A percentile compares a stretch with the other conserved stretches of the same genome.
Conservation (phyloP, 352 stramenopile genomes). For the Heterotrichella gracilis region DNA sequence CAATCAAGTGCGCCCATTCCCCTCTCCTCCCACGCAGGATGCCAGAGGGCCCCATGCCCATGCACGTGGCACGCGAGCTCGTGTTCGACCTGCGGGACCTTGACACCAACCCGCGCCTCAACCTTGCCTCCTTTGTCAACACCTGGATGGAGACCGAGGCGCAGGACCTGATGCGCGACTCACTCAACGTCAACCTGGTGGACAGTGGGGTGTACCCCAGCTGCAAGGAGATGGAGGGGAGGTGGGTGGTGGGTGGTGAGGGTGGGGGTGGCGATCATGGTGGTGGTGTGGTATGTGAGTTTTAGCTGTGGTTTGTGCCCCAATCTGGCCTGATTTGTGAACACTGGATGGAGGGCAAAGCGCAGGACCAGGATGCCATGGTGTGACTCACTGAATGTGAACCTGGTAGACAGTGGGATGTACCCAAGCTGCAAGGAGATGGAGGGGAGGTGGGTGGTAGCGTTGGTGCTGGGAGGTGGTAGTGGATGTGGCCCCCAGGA, state of each 20-base stretch:
- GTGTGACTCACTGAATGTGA: slow-evolving; percentile 45
- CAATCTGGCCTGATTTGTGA: slow-evolving; percentile 55
- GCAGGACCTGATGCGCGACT: slow-evolving; percentile 47
- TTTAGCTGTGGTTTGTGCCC: too few relatives aligned
- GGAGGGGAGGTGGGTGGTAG: too few relatives aligned
- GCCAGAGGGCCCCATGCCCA: slow-evolving; percentile 26
- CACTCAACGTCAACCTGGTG: slow-evolving; percentile 54
- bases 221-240: slow-evolving; percentile 52
- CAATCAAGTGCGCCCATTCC: too few relatives aligned
- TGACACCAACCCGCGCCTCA: slow-evolving; percentile 51
- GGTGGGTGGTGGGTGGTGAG: too few relatives aligned
- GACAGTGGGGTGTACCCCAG: slow-evolving; percentile 57
- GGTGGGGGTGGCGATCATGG: too few relatives aligned
- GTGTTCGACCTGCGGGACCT: slow-evolving; percentile 50
- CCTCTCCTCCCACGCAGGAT: too few relatives aligned
- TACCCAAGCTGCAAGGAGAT: slow-evolving; percentile 58
- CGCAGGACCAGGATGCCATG: slow-evolving; percentile 54
- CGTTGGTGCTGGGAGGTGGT: too few relatives aligned
- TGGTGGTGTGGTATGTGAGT: too few relatives aligned
- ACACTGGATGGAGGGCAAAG: slow-evolving; percentile 52
- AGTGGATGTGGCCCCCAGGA: too few relatives aligned
- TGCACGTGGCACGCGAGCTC: slow-evolving; percentile 39
- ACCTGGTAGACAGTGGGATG: slow-evolving; percentile 58
- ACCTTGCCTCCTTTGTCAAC: slow-evolving; percentile 51
- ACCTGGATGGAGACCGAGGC: slow-evolving; percentile 56